Base-by-base conservation (phyloP, 2,329 filamentous ascomycete species). In the Myotisia sp. region DNA sequence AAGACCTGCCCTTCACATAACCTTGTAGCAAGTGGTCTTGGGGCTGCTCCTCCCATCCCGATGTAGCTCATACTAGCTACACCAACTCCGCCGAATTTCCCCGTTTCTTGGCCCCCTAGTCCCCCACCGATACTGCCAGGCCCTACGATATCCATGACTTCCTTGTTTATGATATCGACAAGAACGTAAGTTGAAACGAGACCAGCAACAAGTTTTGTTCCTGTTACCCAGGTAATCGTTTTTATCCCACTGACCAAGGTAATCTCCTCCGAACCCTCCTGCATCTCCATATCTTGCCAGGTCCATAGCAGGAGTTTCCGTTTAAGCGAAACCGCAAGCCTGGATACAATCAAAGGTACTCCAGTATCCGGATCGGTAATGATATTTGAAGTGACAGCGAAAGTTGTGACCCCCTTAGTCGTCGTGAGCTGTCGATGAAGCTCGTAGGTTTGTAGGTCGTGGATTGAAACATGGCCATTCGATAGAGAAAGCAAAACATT, bases 31-130 rank as follows among this genome's bases (percentile, higher is more conserved):
- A 98, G 67, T 5, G 90, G 92, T 50, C 83, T 92, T 2, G 90
- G 87, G 37, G 87, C 83, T 63, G 85, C 90, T 26, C 83, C 81
- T 32, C 83, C 85, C 52, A 95, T 76, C 1, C 87, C 87, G 71
- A 95, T 92, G 52, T 95, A 95, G 28, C 86, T 85, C 84, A 95
- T 94, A 30, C 84, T 82, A 5, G 79, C 80, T n/a, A n/a, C n/a
- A 36, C 77, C 80, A 39, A 79, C 80, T 42, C 87, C 77, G 4
- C 84, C 84, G 45, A 94, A 87, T 23, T 85, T 72, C 36, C 75
- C 76, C 2, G 70, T 73, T 44, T 81, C 76, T 48, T 71, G 65
- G 4, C 68, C 67, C 16, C 73, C 67, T 5, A 69, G 67, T 16
- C 77, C 77, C n/a, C n/a, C n/a, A 7, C 75, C 77, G 37, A 80